Conservation (phyloP, 2,329 filamentous ascomycete species). For the Cordyceps cateniannulata region DNA sequence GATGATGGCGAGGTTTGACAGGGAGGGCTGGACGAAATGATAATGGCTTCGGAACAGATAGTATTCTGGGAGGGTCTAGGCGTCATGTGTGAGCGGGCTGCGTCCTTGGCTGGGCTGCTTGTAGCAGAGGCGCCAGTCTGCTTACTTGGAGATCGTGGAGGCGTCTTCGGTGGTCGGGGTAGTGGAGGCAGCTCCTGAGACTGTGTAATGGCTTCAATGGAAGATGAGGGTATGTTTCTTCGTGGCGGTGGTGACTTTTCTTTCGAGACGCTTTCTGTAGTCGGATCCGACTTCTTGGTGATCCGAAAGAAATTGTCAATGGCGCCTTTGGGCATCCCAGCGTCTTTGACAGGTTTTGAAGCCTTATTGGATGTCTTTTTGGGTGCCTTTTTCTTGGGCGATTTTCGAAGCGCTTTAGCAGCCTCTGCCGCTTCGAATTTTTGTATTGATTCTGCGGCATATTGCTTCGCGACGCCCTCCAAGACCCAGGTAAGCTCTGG, state of each 20-base stretch:
- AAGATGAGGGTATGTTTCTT: background rate
- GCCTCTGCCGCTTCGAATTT: slow-evolving; percentile 23
- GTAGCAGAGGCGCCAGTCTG: slow-evolving; percentile 23
- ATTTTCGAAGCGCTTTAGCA: slow-evolving; percentile 19
- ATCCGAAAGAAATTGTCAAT: slow-evolving; percentile 36
- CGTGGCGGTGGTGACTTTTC: slow-evolving; percentile 8
- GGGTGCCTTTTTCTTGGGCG: slow-evolving; percentile 20
- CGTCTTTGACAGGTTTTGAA: background rate
- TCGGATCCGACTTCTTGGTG: slow-evolving; percentile 26
- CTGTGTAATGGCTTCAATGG: background rate
- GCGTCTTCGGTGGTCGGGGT: slow-evolving; percentile 19
- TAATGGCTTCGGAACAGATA: slow-evolving; percentile 5
- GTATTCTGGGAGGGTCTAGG: slow-evolving; percentile 8
- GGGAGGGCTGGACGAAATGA: slow-evolving; percentile 12
- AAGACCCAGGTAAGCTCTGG: slow-evolving; percentile 43
- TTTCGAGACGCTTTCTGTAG: slow-evolving; percentile 9
- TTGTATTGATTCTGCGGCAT: slow-evolving; percentile 20
- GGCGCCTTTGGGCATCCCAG: slow-evolving; percentile 20
- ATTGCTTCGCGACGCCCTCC: slow-evolving; percentile 26
- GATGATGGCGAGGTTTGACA: slow-evolving; percentile 23
- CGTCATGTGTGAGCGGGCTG: slow-evolving; percentile 10
- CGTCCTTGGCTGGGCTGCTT: slow-evolving; percentile 11
- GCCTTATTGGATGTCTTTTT: slow-evolving; percentile 17
- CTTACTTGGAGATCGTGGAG: slow-evolving; percentile 30
- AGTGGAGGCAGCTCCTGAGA: slow-evolving; percentile 1